phyloP scores from a whole-genome alignment of 78 protist species.

The Dictyostelium brefeldianum region DNA sequence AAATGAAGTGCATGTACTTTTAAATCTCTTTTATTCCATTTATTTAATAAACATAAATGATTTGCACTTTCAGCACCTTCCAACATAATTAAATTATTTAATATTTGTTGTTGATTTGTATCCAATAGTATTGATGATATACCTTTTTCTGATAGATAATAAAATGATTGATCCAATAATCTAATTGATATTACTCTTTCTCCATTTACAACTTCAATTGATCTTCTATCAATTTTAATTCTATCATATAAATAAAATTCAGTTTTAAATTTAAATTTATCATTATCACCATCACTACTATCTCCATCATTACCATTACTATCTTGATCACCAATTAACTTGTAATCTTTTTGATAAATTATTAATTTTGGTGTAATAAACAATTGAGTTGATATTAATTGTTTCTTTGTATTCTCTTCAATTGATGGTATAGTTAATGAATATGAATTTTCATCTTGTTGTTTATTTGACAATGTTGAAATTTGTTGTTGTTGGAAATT shows the following conservation, averaged over 20 bases:
- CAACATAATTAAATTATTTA: constrained; percentile 64
- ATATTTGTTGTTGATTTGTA: constrained; percentile 68
- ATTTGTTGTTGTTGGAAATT: not conserved
- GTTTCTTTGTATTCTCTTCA: not conserved
- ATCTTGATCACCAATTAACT: not conserved
- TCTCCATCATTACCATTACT: not conserved
- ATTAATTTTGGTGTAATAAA: constrained; percentile 45
- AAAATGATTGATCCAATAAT: constrained; percentile 52
- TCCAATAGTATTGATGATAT: constrained; percentile 28
- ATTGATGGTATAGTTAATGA: not conserved
- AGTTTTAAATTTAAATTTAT: not conserved
- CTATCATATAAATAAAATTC: constrained; percentile 28
- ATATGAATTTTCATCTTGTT: not conserved
- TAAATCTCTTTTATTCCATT: constrained; percentile 77
- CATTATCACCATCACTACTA: not conserved
- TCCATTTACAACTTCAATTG: not conserved
- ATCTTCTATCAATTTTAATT: not conserved
- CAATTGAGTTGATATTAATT: not conserved
- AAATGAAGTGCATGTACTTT: constrained; percentile 79
- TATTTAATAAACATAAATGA: constrained; percentile 61
- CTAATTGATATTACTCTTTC: not conserved
- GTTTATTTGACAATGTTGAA: not conserved
- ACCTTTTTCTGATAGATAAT: constrained; percentile 21
- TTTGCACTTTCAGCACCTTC: constrained; percentile 78
- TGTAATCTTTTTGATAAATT: constrained; percentile 27